A percentile compares a stretch with the other conserved stretches of the same genome.
phyloP scores from a whole-genome alignment of 2,329 filamentous ascomycete genomes.

The Cadophora gregata region DNA sequence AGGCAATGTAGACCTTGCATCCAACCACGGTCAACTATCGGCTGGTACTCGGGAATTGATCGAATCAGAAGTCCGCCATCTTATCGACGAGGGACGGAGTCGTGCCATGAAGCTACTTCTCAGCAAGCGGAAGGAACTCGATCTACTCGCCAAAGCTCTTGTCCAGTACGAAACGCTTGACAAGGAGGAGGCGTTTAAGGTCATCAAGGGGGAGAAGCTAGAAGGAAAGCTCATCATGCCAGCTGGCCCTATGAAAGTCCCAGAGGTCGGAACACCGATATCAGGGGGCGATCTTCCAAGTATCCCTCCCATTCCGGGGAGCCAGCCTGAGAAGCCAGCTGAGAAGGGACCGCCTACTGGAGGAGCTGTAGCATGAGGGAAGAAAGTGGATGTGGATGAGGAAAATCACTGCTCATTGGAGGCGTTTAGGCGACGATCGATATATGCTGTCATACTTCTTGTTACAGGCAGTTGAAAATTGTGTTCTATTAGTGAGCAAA shows the following conservation, averaged over 20 bases:
- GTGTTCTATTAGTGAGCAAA: conserved; percentile 20
- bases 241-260: conserved; percentile 70
- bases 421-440: conserved; percentile 24
- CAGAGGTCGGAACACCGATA: conserved; percentile 45
- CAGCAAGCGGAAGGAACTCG: conserved; percentile 81
- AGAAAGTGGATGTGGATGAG: background rate
- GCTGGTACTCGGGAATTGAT: conserved; percentile 86
- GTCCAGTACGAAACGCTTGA: conserved; percentile 94
- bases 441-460: background rate
- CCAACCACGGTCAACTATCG: conserved; percentile 81
- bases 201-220: conserved; percentile 85
- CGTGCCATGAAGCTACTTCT: conserved; percentile 75
- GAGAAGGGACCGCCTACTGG: conserved; percentile 37
- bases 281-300: conserved; percentile 32
- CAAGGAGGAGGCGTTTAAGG: conserved; percentile 87
- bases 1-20: conserved; percentile 87
- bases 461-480: conserved; percentile 5
- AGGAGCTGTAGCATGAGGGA: conserved; percentile 37
- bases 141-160: conserved; percentile 85
- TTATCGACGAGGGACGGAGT: conserved; percentile 80
- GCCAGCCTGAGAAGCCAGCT: conserved; percentile 27
- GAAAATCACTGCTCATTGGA: conserved; percentile 24
- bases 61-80: conserved; percentile 83
- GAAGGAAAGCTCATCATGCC: conserved; percentile 68
- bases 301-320: conserved; percentile 39